A percentile compares a stretch with the other conserved stretches of the same genome.
phyloP scores from a whole-genome alignment of 176 grass and related monocot species.

The Avena eriantha region DNA sequence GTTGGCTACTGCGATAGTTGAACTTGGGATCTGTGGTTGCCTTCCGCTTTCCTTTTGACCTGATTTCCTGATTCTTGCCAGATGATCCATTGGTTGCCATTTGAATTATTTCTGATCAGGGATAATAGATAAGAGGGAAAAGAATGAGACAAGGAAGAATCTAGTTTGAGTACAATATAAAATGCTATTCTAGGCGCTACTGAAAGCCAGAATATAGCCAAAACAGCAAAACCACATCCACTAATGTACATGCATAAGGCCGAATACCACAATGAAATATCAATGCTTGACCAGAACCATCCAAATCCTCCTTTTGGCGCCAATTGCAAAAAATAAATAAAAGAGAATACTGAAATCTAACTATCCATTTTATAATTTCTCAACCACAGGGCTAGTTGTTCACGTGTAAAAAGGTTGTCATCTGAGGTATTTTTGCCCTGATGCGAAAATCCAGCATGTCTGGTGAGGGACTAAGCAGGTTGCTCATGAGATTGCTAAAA shows the following conservation, averaged over 20 bases:
- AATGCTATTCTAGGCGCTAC: not conserved
- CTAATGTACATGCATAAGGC: not conserved
- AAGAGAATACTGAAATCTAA: not conserved
- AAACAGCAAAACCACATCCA: not conserved
- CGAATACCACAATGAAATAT: not conserved
- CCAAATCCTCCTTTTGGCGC: not conserved
- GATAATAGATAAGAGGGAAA: constrained; percentile 8
- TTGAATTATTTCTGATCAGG: not conserved
- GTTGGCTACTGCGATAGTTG: not conserved
- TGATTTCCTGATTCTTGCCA: not conserved
- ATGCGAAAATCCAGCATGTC: not conserved
- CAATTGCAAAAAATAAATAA: not conserved
- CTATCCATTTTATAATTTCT: not conserved
- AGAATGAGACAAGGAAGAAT: constrained; percentile 17
- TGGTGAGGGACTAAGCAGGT: not conserved
- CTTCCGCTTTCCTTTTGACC: constrained; percentile 23
- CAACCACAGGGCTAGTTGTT: not conserved
- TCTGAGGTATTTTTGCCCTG: not conserved
- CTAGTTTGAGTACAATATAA: not conserved
- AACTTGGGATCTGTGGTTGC: not conserved
- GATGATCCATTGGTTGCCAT: constrained; percentile 1
- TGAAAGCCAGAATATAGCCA: not conserved
- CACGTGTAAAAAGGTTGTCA: not conserved
- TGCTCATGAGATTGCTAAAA: not conserved
- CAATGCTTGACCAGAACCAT: not conserved